These are phyloP conservation scores for Fusarium longipes DNA, from an alignment of 2,329 filamentous ascomycete genomes.

Conservation along the genomic window DNA sequence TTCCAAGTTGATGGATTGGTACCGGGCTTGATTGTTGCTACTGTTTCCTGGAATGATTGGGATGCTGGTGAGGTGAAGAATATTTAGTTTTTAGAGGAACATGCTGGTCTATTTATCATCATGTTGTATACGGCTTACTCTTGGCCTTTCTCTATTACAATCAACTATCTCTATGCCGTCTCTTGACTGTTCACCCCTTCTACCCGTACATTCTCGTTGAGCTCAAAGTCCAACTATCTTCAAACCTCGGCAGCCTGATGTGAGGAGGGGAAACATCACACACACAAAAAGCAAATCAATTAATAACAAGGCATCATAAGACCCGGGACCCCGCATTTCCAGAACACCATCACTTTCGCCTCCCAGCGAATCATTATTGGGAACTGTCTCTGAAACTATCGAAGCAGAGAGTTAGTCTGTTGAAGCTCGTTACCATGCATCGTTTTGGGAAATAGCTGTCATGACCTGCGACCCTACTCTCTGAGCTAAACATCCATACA, in stretches of 20 bases:
- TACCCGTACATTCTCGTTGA: not conserved
- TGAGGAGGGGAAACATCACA: slow-evolving; percentile 13
- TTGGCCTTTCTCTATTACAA: not conserved
- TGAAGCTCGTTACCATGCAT: slow-evolving; percentile 10
- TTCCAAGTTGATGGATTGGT: not conserved
- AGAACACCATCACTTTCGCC: slow-evolving; percentile 13
- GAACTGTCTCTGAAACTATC: not conserved
- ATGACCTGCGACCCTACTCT: not conserved
- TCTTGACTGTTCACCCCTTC: not conserved
- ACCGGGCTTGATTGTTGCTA: not conserved
- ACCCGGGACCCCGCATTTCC: slow-evolving; percentile 19
- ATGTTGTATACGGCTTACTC: fast-evolving
- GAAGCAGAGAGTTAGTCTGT: not conserved
- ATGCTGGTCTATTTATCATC: slow-evolving; percentile 7
- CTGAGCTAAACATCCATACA: fast-evolving
- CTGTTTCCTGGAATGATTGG: not conserved
- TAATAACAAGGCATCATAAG: slow-evolving; percentile 5
- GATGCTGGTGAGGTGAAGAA: not conserved
- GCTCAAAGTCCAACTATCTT: not conserved
- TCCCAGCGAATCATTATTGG: not conserved
- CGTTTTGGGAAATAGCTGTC: slow-evolving; percentile 5
- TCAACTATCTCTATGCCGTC: fast-evolving
- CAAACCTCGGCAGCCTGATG: slow-evolving; percentile 7
- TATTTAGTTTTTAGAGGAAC: not conserved
- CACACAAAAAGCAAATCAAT: not conserved